A percentile compares a stretch with the other conserved stretches of the same genome.
Evolutionary conservation across 768 basidiomycete genomes (phyloP).

Genomic region (Pholiota microspora): DNA sequence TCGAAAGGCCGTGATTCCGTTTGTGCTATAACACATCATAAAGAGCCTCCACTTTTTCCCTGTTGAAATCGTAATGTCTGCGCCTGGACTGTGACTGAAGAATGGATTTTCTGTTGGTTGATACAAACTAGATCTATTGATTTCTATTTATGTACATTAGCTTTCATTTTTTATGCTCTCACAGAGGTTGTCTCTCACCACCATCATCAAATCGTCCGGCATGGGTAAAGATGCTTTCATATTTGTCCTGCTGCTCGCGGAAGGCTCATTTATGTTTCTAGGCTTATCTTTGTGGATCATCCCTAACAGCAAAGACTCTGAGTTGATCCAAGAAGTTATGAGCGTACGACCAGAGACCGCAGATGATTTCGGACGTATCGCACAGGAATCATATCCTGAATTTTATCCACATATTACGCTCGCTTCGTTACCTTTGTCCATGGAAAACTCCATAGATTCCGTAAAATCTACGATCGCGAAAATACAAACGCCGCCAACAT

Average conservation of each 20-base stretch:
- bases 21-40: constrained; percentile 47
- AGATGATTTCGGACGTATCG: constrained; percentile 15
- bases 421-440: constrained; percentile 35
- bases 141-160: not conserved
- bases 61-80: too few species aligned
- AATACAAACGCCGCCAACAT: constrained; percentile 29
- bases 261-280: constrained; percentile 21
- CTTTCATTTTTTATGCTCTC: not conserved
- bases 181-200: not conserved
- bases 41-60: not conserved
- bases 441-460: constrained; percentile 23
- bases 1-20: constrained; percentile 79
- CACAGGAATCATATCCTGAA: constrained; percentile 47
- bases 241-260: not conserved
- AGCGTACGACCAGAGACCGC: constrained; percentile 25
- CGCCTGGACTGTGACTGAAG: too few species aligned
- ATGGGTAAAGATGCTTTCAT: constrained; percentile 3
- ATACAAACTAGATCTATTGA: too few species aligned
- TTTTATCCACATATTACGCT: constrained; percentile 77
- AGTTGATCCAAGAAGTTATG: constrained; percentile 49
- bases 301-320: constrained; percentile 43
- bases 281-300: constrained; percentile 74
- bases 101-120: not conserved
- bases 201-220: not conserved
- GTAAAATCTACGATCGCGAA: constrained; percentile 19